Evolutionary conservation across 345 rosid genomes (phyloP).

Genomic region (Fremontodendron californicum): DNA sequence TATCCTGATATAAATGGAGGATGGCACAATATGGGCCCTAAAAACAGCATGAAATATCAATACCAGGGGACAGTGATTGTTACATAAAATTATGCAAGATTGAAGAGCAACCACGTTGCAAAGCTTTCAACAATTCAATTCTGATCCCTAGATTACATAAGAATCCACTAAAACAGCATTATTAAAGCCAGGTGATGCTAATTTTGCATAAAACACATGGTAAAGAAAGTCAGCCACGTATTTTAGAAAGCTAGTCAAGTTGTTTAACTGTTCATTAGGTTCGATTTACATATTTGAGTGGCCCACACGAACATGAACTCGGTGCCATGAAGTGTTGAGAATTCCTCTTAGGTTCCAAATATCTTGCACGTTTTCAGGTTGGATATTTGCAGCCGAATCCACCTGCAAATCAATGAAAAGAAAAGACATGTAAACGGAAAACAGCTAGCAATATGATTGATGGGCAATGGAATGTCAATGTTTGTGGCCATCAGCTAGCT

Average conservation of each 20-base stretch:
- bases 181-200: background rate
- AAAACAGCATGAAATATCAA: background rate
- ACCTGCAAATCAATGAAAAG: constrained; percentile 39
- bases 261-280: background rate
- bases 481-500: background rate
- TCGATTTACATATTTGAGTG: constrained; percentile 29
- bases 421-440: background rate
- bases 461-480: background rate
- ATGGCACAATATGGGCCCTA: background rate
- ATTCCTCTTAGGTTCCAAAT: constrained; percentile 95
- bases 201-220: background rate
- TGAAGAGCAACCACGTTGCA: background rate
- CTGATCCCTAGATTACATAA: background rate
- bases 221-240: background rate
- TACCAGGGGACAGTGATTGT: background rate
- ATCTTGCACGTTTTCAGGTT: constrained; percentile 74
- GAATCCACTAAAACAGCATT: background rate
- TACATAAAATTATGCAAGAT: background rate
- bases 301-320: constrained; percentile 69
- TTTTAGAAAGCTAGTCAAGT: background rate
- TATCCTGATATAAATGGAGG: background rate
- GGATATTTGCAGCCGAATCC: constrained; percentile 90
- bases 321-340: constrained; percentile 91
- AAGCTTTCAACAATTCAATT: background rate
- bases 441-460: background rate